Base-by-base conservation (phyloP, 2,329 filamentous ascomycete species). In the Cladosporium cucumerinum region DNA sequence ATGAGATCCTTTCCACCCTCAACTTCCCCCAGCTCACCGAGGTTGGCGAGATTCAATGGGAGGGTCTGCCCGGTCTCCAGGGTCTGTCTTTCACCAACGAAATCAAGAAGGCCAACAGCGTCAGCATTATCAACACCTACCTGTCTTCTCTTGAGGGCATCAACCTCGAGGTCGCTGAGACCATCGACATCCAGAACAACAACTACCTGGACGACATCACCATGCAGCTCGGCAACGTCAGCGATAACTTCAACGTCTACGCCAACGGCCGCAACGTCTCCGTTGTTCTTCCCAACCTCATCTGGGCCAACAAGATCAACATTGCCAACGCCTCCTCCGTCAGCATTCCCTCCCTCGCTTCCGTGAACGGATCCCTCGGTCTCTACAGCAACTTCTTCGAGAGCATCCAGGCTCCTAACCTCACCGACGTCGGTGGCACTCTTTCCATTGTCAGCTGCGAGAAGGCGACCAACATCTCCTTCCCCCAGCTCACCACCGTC, bases 111-210 rank as follows among this genome's bases (percentile, higher is more conserved):
- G 91, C 91, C 66, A 81, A 80, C 69, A 85, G 81, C 68, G 85
- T 99, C 71, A 80, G 82, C 71, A 93, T 99, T 77, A 86, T 87
- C 79, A 95, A 99, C 83, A 99, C 95, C 59, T 87, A 89, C 79
- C 86, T 99, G 72, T 85, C 82, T 77, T 87, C 85, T 70, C 86
- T 99, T 66, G 84, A 89, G 70, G 93, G 92, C 75, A 90, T 99
- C 77, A 90, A 92, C 77, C 84, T 98, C 69, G 79, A 86, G 69
- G 84, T 85, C n/a, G 88, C 92, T 63, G 84, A 86, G 65, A 84
- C 82, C 70, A 86, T 99, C 77, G 83, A 91, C 78, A 89, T 99
- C 80, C 89, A 91, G 85, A 97, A 97, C 88, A 98, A 98, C 87
- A 82, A 82, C 67, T 89, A 89, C 76, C 85, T 99, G 72, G 86